Evolutionary conservation across 257 asterid species (phyloP), one percentile per base, ranked within the genome.

Genomic region (Ballota nigra): DNA sequence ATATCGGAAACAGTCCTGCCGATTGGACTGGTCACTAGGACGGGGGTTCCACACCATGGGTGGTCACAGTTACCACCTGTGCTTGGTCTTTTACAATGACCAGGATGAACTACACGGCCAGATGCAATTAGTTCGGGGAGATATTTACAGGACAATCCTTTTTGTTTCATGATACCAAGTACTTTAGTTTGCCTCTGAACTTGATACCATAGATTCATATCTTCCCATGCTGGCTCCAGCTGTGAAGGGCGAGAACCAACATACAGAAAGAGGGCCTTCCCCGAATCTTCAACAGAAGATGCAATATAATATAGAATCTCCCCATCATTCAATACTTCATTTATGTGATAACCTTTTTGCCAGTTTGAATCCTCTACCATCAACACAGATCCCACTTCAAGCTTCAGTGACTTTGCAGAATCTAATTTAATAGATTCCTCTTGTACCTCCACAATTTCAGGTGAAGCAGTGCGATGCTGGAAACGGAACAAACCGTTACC

Each of bases 151-250:
- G 89, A 88, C 74, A 95, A 56, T 24, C 95, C 99, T 79, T 87
- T 95, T 55, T 95, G 98, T 77, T 85, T 88, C 97, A 95, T 88
- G 13, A 85, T 74, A 40, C 85, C 77, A 63, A 95, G 79, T 22
- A 95, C 92, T 85, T 95, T 95, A 47, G 97, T 89, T 79, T 95
- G 99, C 86, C 99, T 85, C 83, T 95, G 99, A 41, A 95, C 98
- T 80, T 88, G 96, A 82, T 89, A 95, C 99, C 99, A 95, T 56
- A 84, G 69, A 31, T 88, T 86, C 98, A 95, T 89, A 75, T 92
- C 98, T 83, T 92, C 96, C 96, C 95, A 95, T 7, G 96, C 97
- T 12, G 97, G 96, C 89, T 95, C 99, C 75, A 95, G 76, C 71
- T 88, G 97, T 45, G 99, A 88, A 64, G 98, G 94, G 68, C 84